phyloP scores from a whole-genome alignment of 2,329 filamentous ascomycete genomes.

The Grosmannia huntii region DNA sequence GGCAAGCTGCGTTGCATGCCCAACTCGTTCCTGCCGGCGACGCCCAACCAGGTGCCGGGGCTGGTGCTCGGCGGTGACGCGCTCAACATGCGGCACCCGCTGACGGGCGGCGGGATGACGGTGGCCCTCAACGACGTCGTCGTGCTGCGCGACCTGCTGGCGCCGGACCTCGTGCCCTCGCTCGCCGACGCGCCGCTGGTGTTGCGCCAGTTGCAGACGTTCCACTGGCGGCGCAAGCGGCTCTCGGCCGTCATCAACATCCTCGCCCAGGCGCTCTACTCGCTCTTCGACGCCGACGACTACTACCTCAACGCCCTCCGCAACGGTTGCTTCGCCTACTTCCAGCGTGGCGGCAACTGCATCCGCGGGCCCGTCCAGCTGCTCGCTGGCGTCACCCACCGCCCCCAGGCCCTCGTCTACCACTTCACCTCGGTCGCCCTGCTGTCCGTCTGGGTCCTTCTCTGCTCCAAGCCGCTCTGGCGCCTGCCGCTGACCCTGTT shows the following conservation, averaged over 20 bases:
- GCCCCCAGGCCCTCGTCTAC: conserved; percentile 37
- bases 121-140: conserved; percentile 91
- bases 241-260: conserved; percentile 89
- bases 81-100: conserved; percentile 97
- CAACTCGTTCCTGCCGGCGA: conserved; percentile 80
- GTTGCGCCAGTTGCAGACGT: conserved; percentile 52
- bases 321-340: conserved; percentile 86
- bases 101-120: conserved; percentile 96
- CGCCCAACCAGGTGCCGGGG: conserved; percentile 5
- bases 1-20: conserved; percentile 76
- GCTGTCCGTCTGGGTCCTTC: conserved; percentile 17
- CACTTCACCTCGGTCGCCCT: conserved; percentile 14
- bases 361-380: conserved; percentile 41
- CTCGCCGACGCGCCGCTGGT: conserved; percentile 58
- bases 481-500: conserved; percentile 48
- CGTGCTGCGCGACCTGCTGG: conserved; percentile 60
- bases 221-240: conserved; percentile 81
- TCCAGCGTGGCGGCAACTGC: conserved; percentile 61
- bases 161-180: conserved; percentile 52
- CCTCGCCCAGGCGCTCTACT: conserved; percentile 87
- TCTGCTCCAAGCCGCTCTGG: conserved; percentile 9
- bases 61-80: conserved; percentile 61
- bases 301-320: conserved; percentile 67
- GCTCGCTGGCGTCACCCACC: conserved; percentile 59
- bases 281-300: conserved; percentile 78